Evolutionary conservation across 169 alveolate genomes (phyloP), one percentile per base, ranked within the genome.

Genomic region (Amoebophrya sp.): DNA sequence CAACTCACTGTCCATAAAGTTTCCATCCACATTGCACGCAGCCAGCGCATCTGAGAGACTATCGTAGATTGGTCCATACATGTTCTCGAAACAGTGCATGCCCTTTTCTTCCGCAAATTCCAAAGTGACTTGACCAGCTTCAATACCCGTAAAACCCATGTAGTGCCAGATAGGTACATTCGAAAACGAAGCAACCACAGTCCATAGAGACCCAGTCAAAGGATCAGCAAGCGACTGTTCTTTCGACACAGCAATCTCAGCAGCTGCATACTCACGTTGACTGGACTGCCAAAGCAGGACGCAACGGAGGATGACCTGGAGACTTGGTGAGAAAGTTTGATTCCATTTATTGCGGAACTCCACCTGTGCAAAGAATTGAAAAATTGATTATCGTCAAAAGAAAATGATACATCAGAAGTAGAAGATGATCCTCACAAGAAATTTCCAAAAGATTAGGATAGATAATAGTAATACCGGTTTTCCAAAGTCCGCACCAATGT

Each of bases 101-200:
- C 33, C 36, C 83, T 1, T 29, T 36, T 1, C 2, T 6, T 18
- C 38, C 38, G n/a, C 1, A 18, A 26, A 65, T 6, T 47, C 65
- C 83, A 65, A 18, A 18, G 83, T 65, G 33, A 65, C 83, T 36
- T 65, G 83, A 6, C 83, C 83, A 36, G 83, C 83, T 36, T 65
- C 83, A 36, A 65, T 65, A 6, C 83, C 83, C 83, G 83, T 65
- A 36, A 65, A 65, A 1, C 83, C 83, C 83, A 65, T 65, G 83
- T 65, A 65, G 36, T 65, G 36, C 83, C 83, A 1, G 33, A 36
- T 29, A 10, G 83, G 83, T 36, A 65, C 83, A 36, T 65, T 36
- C 2, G 18, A 26, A 18, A 65, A 65, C 33, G 83, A 65, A 10
- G 83, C n/a, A 10, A 65, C 83, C 36, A 26, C 33, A 29, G 83